A percentile compares a stretch with the other conserved stretches of the same genome.
phyloP scores from a whole-genome alignment of 2,329 filamentous ascomycete species.

The Alternaria sp. region DNA sequence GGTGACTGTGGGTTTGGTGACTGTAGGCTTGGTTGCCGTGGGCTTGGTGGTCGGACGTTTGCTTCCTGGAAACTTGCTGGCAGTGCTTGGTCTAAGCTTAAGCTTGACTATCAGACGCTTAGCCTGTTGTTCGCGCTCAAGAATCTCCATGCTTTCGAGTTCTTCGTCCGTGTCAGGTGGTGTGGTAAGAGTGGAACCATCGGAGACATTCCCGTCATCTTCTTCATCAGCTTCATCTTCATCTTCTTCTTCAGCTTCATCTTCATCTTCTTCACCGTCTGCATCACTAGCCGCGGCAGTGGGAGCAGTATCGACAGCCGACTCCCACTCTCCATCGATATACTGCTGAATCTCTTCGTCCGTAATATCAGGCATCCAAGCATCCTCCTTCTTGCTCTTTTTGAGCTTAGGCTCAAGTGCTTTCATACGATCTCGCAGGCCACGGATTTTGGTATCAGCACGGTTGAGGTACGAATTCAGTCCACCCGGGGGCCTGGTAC shows the following conservation, averaged over 20 bases:
- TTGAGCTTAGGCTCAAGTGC: background rate
- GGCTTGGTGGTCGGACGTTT: background rate
- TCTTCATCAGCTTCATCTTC: background rate
- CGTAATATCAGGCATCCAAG: background rate
- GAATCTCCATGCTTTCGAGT: background rate
- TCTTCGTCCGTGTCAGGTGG: background rate
- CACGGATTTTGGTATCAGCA: background rate
- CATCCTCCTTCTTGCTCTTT: background rate
- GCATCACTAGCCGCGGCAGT: background rate
- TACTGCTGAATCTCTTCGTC: background rate
- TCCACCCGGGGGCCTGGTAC: background rate
- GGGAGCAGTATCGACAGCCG: background rate
- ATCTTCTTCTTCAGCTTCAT: background rate
- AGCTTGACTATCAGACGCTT: background rate
- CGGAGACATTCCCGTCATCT: background rate
- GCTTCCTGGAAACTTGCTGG: background rate
- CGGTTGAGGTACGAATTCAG: background rate
- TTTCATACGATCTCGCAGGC: background rate
- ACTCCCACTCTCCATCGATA: background rate
- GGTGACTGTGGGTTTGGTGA: accelerated
- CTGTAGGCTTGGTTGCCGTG: background rate
- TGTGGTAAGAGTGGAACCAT: background rate
- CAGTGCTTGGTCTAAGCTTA: background rate
- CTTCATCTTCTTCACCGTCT: background rate
- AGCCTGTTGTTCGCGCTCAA: background rate